phyloP scores from a whole-genome alignment of 148 eudicot species.

The Heliamphora exappendiculata region DNA sequence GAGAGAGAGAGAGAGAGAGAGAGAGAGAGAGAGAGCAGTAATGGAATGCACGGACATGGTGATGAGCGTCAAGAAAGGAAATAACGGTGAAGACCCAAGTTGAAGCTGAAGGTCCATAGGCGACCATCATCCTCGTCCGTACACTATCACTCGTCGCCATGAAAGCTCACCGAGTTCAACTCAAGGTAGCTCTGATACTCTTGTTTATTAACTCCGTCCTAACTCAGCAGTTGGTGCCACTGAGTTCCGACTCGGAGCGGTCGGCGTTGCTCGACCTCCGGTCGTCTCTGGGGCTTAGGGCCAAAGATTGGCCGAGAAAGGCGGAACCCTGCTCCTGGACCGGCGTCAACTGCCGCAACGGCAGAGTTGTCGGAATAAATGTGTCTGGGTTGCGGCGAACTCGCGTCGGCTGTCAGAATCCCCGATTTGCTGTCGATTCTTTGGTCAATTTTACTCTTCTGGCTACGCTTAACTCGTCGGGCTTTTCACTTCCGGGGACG shows the following conservation, averaged over 20 bases:
- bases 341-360: slow-evolving; percentile 26
- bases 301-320: slow-evolving; percentile 31
- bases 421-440: slow-evolving; percentile 30
- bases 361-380: slow-evolving; percentile 21
- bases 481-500: slow-evolving; percentile 25
- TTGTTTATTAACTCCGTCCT: slow-evolving; percentile 22
- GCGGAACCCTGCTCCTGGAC: slow-evolving; percentile 31
- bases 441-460: slow-evolving; percentile 18
- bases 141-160: background rate
- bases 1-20: background rate
- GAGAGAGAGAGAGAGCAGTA: background rate
- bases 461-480: slow-evolving; percentile 24
- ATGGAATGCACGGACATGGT: background rate
- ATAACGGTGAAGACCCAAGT: background rate
- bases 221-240: slow-evolving; percentile 17
- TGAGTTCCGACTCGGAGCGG: slow-evolving; percentile 21
- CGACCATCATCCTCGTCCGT: background rate
- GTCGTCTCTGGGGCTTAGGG: slow-evolving; percentile 25
- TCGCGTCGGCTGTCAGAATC: slow-evolving; percentile 15
- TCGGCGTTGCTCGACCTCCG: slow-evolving; percentile 30
- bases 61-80: background rate
- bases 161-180: background rate
- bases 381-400: slow-evolving; percentile 26
- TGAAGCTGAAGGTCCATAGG: background rate
- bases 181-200: slow-evolving; percentile 14